Base-by-base conservation (phyloP, 768 basidiomycete species). In the Collybia sordida region DNA sequence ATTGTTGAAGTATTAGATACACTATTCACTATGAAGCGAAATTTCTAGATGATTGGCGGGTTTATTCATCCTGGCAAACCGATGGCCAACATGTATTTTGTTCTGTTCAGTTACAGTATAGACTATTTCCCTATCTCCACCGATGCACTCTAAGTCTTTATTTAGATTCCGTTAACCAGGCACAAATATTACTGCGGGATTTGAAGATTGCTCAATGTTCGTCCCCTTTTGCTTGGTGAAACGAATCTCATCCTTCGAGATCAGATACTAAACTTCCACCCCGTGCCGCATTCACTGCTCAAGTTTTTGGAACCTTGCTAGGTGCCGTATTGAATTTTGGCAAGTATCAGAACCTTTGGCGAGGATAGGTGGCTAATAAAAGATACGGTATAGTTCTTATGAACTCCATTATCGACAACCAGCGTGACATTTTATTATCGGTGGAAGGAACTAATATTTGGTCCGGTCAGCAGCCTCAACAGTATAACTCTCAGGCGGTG, bases 51-150 rank as follows among this genome's bases (percentile, higher is more conserved):
- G 79, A 75, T 82, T 17, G 80, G 77, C n/a, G 79, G 78, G 3
- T 77, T 75, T 27, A 69, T 83, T 23, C 77, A 79, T 57, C 80
- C 83, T 6, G 82, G 83, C 19, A 79, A 78, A 54, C 82, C 83
- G 1, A 79, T 83, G 49, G 83, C 84, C n/a, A 87, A 86, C 61
- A 81, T 87, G 69, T 85, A 84, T 61, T 78, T 79, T 50, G 68
- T 75, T 38, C 64, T 81, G 36, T 78, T 69, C 57, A 68, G 79
- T 43, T 78, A 75, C 54, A 77, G 75, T 76, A 28, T 61, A 68
- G 57, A 38, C 21, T 54, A 39, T 4, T 35, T 19, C 14, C 45
- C 3, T n/a, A 27, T 28, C 6, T 39, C 17, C 9, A 12, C 28
- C 12, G 15, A 18, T 39, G 12, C 23, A 42, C 21, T 14, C 14